phyloP scores from a whole-genome alignment of 441 rosid species.

The Manihot esculenta region DNA sequence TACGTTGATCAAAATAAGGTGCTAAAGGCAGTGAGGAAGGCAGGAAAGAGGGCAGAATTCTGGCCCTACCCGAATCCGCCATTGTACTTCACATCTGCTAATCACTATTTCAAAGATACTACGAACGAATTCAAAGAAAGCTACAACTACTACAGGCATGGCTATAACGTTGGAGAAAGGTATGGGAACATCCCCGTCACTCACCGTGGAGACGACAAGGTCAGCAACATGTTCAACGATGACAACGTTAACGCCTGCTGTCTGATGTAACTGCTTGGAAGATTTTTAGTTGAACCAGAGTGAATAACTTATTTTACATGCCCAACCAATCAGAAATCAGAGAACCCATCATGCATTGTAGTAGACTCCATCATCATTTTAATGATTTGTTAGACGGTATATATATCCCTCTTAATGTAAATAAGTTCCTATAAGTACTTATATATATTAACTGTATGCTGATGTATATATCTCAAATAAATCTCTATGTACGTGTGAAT shows the following conservation, averaged over 20 bases:
- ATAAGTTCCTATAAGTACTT: too few relatives aligned
- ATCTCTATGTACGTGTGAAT: too few relatives aligned
- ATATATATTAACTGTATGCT: too few relatives aligned
- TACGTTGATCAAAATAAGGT: conserved; percentile 91
- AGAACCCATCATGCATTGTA: too few relatives aligned
- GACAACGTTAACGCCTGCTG: conserved; percentile 89
- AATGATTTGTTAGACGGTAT: too few relatives aligned
- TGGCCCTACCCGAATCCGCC: conserved; percentile 94
- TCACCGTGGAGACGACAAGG: conserved; percentile 82
- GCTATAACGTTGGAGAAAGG: conserved; percentile 69
- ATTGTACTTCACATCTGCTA: conserved; percentile 72
- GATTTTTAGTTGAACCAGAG: too few relatives aligned
- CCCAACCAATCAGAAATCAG: too few relatives aligned
- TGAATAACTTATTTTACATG: too few relatives aligned
- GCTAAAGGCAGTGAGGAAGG: conserved; percentile 76
- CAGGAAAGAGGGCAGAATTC: conserved; percentile 90
- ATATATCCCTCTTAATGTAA: too few relatives aligned
- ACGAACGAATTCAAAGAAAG: conserved; percentile 80
- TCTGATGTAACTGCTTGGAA: conserved; percentile 52
- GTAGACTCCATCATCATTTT: too few relatives aligned
- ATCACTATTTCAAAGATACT: conserved; percentile 75
- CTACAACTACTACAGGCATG: conserved; percentile 83
- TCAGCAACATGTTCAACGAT: conserved; percentile 93
- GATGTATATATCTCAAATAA: too few relatives aligned
- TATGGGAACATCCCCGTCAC: conserved; percentile 72